phyloP scores from a whole-genome alignment of 805 yeast genomes.

The Tetrapisispora fleetii region DNA sequence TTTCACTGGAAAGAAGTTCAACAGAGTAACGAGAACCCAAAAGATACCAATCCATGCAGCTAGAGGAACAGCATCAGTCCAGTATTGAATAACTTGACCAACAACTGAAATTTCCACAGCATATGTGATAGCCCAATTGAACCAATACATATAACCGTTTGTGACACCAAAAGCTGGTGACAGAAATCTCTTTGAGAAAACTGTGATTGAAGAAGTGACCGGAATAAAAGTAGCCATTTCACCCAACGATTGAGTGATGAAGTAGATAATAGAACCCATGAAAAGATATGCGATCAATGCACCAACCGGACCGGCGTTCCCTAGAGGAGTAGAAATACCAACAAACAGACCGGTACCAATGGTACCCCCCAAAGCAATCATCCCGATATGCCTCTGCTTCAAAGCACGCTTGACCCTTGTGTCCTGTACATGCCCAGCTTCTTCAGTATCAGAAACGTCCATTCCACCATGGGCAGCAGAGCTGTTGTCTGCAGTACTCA shows the following conservation, averaged over 20 bases:
- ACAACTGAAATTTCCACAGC: slow-evolving; percentile 51
- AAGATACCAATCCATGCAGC: slow-evolving; percentile 55
- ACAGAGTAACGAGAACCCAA: slow-evolving; percentile 35
- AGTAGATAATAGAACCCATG: slow-evolving; percentile 51
- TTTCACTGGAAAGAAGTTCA: slow-evolving; percentile 45
- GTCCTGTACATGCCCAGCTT: slow-evolving; percentile 26
- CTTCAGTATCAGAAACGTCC: slow-evolving; percentile 20
- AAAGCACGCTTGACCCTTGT: slow-evolving; percentile 45
- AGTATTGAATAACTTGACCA: slow-evolving; percentile 44
- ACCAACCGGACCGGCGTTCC: slow-evolving; percentile 55
- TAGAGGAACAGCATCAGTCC: slow-evolving; percentile 46
- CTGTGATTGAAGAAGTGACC: slow-evolving; percentile 49
- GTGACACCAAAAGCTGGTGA: slow-evolving; percentile 60
- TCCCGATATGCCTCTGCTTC: slow-evolving; percentile 54
- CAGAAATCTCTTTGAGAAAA: slow-evolving; percentile 51
- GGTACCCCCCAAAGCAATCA: slow-evolving; percentile 68
- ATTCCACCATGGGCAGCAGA: neutral
- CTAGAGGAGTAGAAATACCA: slow-evolving; percentile 47
- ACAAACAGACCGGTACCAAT: slow-evolving; percentile 65
- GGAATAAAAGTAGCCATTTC: slow-evolving; percentile 74
- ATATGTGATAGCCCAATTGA: slow-evolving; percentile 61
- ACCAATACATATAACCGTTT: slow-evolving; percentile 63
- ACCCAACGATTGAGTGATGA: slow-evolving; percentile 56
- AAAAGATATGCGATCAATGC: slow-evolving; percentile 51
- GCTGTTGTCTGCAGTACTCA: neutral